Evolutionary conservation across 805 yeast species (phyloP).

Genomic region (Kazachstania bromeliacearum): DNA sequence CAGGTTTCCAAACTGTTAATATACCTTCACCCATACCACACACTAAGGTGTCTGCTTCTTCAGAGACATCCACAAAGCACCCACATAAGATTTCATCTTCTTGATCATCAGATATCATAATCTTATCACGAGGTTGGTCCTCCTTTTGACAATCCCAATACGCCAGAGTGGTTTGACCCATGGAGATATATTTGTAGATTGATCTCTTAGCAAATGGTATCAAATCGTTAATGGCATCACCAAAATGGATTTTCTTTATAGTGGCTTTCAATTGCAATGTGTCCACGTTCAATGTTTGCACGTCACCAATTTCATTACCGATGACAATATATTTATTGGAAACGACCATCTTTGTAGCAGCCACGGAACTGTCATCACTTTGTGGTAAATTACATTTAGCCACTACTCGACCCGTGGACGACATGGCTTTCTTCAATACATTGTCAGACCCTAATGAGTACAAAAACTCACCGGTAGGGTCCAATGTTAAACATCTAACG

Average conservation of each 20-base stretch:
- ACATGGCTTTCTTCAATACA: constrained; percentile 61
- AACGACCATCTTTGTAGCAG: constrained; percentile 30
- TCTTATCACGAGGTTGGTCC: constrained; percentile 25
- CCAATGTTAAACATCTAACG: constrained; percentile 62
- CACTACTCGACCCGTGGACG: constrained; percentile 67
- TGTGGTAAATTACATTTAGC: constrained; percentile 33
- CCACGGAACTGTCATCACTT: constrained; percentile 17
- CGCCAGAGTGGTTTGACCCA: constrained; percentile 75
- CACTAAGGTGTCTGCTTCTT: constrained; percentile 51
- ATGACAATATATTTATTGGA: constrained; percentile 38
- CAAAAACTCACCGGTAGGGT: constrained; percentile 40
- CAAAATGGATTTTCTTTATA: constrained; percentile 49
- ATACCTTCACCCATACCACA: constrained; percentile 92
- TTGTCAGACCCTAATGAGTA: constrained; percentile 75
- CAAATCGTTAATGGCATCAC: constrained; percentile 71
- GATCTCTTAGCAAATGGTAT: constrained; percentile 54
- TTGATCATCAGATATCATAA: constrained; percentile 73
- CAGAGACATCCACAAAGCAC: constrained; percentile 50
- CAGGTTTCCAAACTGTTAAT: constrained; percentile 75
- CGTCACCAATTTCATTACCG: constrained; percentile 61
- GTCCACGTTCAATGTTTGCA: constrained; percentile 53
- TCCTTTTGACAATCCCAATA: constrained; percentile 56
- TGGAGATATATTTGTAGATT: constrained; percentile 66
- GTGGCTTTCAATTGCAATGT: constrained; percentile 41
- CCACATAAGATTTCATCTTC: constrained; percentile 85